Conservation (phyloP, 2,329 filamentous ascomycete species). For the Emmonsiellopsis sp. region DNA sequence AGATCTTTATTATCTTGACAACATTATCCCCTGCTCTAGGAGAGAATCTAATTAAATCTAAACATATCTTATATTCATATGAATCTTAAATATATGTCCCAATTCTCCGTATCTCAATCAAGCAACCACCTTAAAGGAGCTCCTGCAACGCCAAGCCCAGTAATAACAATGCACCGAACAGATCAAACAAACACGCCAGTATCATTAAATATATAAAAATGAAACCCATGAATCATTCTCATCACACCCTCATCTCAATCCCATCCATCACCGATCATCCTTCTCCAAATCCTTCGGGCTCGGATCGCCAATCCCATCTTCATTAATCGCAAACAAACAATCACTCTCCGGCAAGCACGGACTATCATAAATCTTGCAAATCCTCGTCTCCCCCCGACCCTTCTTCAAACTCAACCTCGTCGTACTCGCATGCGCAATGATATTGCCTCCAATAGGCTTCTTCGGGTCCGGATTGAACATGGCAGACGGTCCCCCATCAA, state of each 20-base stretch:
- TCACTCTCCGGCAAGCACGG: conserved; percentile 95
- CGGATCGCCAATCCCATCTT: conserved; percentile 93
- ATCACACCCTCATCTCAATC: not conserved
- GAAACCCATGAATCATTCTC: not conserved
- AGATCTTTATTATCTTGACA: too few relatives aligned
- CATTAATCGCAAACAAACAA: conserved; percentile 91
- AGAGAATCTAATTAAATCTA: not conserved
- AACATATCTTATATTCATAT: not conserved
- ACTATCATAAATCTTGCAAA: conserved; percentile 99
- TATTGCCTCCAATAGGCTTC: conserved; percentile 97
- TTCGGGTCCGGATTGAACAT: conserved; percentile 99
- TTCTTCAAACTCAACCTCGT: conserved; percentile 93
- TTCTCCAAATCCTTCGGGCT: conserved; percentile 93
- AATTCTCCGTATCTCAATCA: not conserved
- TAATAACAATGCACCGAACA: not conserved
- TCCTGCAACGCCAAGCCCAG: not conserved
- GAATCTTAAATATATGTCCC: not conserved
- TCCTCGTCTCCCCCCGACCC: conserved; percentile 85
- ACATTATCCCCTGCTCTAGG: not conserved
- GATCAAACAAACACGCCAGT: not conserved
- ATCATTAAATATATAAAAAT: not conserved
- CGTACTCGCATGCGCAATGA: conserved; percentile 95
- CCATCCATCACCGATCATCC: conserved; percentile 32
- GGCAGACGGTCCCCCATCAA: conserved; percentile 87
- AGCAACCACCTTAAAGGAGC: not conserved